Evolutionary conservation across 78 protist species (phyloP).

Genomic region (Dictyostelium discoideum): DNA sequence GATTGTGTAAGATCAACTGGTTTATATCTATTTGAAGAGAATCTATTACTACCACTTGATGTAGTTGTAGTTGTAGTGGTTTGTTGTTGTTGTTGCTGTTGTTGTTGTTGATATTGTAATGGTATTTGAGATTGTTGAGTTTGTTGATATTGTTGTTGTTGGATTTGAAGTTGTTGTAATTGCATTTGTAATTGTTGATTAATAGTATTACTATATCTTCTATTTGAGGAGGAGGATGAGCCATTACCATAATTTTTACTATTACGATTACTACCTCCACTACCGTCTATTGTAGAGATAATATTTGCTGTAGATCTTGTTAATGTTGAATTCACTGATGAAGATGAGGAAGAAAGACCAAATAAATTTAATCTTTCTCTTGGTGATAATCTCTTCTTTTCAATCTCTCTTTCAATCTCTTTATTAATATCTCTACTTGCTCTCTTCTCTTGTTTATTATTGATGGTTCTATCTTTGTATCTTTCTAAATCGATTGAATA

Average conservation of each 20-base stretch:
- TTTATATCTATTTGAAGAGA: slow-evolving; percentile 6
- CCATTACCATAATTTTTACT: not conserved
- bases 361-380: slow-evolving; percentile 58
- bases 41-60: not conserved
- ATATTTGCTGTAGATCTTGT: not conserved
- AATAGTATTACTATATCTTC: not conserved
- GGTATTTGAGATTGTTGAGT: not conserved
- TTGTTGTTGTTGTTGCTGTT: not conserved
- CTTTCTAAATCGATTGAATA: slow-evolving; percentile 65
- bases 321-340: not conserved
- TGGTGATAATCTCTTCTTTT: slow-evolving; percentile 59
- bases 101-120: slow-evolving; percentile 6
- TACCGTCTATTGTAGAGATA: not conserved
- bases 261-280: slow-evolving; percentile 6
- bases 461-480: slow-evolving; percentile 58
- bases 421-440: slow-evolving; percentile 44
- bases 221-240: not conserved
- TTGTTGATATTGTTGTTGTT: slow-evolving; percentile 28
- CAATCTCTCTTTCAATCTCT: slow-evolving; percentile 74
- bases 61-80: slow-evolving; percentile 11
- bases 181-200: slow-evolving; percentile 22
- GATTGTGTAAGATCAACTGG: not conserved
- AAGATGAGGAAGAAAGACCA: not conserved
- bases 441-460: slow-evolving; percentile 10
- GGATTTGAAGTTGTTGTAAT: slow-evolving; percentile 17